Conservation (phyloP, 192 early-diverging fungal species). For the Chytriomyces sp. region DNA sequence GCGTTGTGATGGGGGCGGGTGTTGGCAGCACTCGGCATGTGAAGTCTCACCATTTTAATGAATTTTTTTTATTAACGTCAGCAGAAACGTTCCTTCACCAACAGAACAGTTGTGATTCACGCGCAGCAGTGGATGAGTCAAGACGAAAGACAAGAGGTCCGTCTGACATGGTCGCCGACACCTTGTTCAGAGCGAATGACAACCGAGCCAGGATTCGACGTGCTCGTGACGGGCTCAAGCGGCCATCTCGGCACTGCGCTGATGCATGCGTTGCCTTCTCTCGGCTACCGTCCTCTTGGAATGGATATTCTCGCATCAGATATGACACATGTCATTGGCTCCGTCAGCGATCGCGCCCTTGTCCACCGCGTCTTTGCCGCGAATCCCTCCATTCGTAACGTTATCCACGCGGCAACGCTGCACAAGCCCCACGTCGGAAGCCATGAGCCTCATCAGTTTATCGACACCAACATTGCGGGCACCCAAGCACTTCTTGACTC, state of each 20-base stretch:
- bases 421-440: slow-evolving; percentile 14
- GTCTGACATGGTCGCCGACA: too few species aligned
- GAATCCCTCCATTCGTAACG: not conserved
- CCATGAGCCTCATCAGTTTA: not conserved
- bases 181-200: too few species aligned
- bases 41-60: not conserved
- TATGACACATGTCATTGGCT: not conserved
- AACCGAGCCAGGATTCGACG: too few species aligned
- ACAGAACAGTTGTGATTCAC: too few species aligned
- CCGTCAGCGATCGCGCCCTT: not conserved
- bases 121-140: too few species aligned
- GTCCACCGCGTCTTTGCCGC: not conserved
- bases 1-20: not conserved
- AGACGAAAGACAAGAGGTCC: too few species aligned
- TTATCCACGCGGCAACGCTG: slow-evolving; percentile 18
- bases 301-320: slow-evolving; percentile 8
- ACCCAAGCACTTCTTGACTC: slow-evolving; percentile 1
- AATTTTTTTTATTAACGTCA: too few species aligned
- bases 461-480: slow-evolving; percentile 6
- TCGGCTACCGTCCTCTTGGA: slow-evolving; percentile 6
- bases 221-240: slow-evolving; percentile 5
- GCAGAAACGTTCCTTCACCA: too few species aligned
- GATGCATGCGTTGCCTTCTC: slow-evolving; percentile 12
- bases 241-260: slow-evolving; percentile 16
- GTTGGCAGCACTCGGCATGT: not conserved